phyloP scores from a whole-genome alignment of 2,329 filamentous ascomycete genomes.

The Penicillium brevicompactum region DNA sequence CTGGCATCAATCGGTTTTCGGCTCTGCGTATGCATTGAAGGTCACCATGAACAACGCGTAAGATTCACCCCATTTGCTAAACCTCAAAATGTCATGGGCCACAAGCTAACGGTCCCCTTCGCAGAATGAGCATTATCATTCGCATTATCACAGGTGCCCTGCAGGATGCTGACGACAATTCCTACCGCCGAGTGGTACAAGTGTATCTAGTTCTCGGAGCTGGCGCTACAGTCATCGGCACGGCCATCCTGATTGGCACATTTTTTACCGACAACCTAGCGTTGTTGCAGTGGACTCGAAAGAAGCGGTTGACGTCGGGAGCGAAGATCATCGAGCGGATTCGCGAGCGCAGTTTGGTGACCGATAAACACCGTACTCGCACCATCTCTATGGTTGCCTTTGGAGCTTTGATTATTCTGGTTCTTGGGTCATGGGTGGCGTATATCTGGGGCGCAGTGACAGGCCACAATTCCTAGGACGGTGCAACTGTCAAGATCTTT shows the following conservation, averaged over 20 bases:
- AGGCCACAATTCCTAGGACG: conserved; percentile 45
- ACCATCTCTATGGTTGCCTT: conserved; percentile 50
- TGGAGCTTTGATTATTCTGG: conserved; percentile 46
- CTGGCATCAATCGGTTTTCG: conserved; percentile 63
- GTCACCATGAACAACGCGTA: conserved; percentile 63
- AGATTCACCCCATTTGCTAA: conserved; percentile 7
- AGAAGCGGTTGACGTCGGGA: conserved; percentile 50
- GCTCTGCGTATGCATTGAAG: conserved; percentile 62
- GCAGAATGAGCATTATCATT: conserved; percentile 61
- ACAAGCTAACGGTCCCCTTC: background rate
- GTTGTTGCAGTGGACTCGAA: conserved; percentile 61
- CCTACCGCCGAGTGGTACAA: conserved; percentile 58
- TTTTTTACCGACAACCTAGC: conserved; percentile 48
- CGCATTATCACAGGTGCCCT: conserved; percentile 60
- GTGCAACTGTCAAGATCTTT: background rate
- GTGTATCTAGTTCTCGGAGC: conserved; percentile 59
- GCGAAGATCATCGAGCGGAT: conserved; percentile 49
- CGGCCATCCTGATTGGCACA: conserved; percentile 43
- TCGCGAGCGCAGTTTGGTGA: conserved; percentile 46
- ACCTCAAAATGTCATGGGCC: background rate
- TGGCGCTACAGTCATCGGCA: conserved; percentile 51
- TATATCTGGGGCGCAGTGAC: conserved; percentile 65
- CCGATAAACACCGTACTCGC: conserved; percentile 41
- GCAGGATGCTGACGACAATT: conserved; percentile 60
- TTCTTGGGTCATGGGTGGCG: conserved; percentile 52